phyloP scores from a whole-genome alignment of 441 rosid species.

The Adansonia grandidieri region DNA sequence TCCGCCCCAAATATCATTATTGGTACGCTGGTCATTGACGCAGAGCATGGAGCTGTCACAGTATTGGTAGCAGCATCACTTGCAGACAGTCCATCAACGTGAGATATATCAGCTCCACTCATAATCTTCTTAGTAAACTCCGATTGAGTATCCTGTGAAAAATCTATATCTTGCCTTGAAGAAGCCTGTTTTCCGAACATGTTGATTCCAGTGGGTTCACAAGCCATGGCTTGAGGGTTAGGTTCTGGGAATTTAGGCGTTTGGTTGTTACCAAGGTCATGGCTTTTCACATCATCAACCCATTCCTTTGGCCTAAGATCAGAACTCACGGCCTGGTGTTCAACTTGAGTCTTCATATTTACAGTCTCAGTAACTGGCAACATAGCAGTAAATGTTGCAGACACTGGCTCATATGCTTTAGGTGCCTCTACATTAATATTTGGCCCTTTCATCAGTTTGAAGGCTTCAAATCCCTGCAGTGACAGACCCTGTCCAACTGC shows the following conservation, averaged over 20 bases:
- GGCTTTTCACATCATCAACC: constrained; percentile 11
- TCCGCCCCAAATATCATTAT: constrained; percentile 35
- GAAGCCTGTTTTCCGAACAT: constrained; percentile 22
- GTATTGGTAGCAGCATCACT: constrained; percentile 18
- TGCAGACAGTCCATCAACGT: constrained; percentile 24
- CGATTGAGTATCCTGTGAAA: constrained; percentile 31
- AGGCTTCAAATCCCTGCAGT: constrained; percentile 32
- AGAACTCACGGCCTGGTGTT: constrained; percentile 34
- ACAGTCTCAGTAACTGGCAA: constrained; percentile 36
- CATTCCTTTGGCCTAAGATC: constrained; percentile 33
- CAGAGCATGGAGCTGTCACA: constrained; percentile 29
- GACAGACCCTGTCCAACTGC: constrained; percentile 28
- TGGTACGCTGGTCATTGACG: constrained; percentile 36
- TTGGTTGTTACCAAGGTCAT: constrained; percentile 31
- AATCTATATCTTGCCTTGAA: constrained; percentile 33
- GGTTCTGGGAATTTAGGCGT: constrained; percentile 14
- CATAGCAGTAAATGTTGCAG: constrained; percentile 37
- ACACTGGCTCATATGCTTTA: constrained; percentile 37
- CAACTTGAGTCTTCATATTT: constrained; percentile 36
- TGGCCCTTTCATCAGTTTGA: constrained; percentile 29
- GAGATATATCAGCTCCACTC: constrained; percentile 29
- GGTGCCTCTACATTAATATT: constrained; percentile 23
- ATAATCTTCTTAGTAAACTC: constrained; percentile 43
- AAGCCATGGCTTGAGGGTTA: neutral
- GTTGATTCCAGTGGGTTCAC: neutral